A percentile compares a stretch with the other conserved stretches of the same genome.
Evolutionary conservation across 768 basidiomycete species (phyloP).

Genomic region (Boletus barrowsii): DNA sequence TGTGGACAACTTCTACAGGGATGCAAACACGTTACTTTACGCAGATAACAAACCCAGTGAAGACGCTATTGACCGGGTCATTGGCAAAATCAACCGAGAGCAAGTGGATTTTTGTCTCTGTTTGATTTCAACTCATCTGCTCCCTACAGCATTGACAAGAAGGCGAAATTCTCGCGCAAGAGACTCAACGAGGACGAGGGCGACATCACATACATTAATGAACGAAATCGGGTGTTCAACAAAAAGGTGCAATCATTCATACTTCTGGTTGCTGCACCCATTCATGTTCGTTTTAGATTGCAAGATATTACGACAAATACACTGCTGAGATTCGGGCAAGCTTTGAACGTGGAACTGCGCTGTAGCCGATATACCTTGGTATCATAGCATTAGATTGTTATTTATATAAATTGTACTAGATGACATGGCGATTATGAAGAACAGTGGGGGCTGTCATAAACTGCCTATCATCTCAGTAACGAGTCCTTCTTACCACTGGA

Average conservation of each 20-base stretch:
- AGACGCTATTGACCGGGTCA: slow-evolving; percentile 91
- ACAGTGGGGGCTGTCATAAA: no score
- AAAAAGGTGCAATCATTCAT: slow-evolving; percentile 63
- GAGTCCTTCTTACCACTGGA: no score
- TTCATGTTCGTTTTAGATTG: slow-evolving; percentile 53
- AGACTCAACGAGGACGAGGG: slow-evolving; percentile 88
- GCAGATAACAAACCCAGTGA: slow-evolving; percentile 95
- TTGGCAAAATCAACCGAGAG: slow-evolving; percentile 92
- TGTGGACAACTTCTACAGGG: slow-evolving; percentile 83
- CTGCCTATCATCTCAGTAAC: no score
- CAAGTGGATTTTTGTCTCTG: slow-evolving; percentile 39
- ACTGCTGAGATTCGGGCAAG: slow-evolving; percentile 94
- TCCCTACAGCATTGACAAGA: slow-evolving; percentile 73
- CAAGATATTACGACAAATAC: slow-evolving; percentile 95
- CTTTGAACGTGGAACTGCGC: slow-evolving; percentile 94
- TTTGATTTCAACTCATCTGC: neutral
- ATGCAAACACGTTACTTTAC: slow-evolving; percentile 89
- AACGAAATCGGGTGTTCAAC: slow-evolving; percentile 96
- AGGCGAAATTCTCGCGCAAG: slow-evolving; percentile 87
- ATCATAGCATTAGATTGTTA: neutral
- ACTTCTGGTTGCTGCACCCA: neutral
- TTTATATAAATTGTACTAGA: slow-evolving; percentile 3
- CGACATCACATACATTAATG: slow-evolving; percentile 99
- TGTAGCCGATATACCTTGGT: slow-evolving; percentile 42
- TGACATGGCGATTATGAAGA: neutral